These are phyloP conservation scores for Spergularia azorica DNA, from an alignment of 179 eudicot genomes.

Conservation along the genomic window DNA sequence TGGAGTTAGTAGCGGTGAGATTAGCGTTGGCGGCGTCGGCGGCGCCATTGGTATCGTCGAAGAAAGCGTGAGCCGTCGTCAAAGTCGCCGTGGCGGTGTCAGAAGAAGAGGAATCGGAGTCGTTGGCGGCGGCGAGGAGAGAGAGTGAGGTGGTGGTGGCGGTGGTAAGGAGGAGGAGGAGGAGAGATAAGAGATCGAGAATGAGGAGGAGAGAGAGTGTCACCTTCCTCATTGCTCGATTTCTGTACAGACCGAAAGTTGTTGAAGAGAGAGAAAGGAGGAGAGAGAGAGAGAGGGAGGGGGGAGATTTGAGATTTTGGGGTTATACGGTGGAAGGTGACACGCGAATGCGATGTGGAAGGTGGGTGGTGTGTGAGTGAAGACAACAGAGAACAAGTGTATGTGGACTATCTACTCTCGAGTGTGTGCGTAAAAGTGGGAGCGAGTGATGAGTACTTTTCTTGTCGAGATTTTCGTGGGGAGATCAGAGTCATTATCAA, in stretches of 20 bases:
- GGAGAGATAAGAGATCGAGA: constrained; percentile 27
- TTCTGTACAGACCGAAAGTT: not conserved
- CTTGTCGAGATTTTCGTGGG: too few relatives aligned
- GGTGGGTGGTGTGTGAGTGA: not conserved
- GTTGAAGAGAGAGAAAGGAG: not conserved
- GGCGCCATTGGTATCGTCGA: constrained; percentile 14
- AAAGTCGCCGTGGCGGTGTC: not conserved
- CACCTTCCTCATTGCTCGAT: constrained; percentile 17
- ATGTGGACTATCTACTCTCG: not conserved
- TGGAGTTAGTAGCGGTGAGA: constrained; percentile 34
- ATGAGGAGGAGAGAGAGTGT: constrained; percentile 25
- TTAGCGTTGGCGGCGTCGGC: constrained; percentile 21
- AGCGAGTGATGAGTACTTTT: too few relatives aligned
- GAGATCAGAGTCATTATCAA: too few relatives aligned
- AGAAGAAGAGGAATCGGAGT: not conserved
- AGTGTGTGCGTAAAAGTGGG: not conserved
- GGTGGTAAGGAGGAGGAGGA: constrained; percentile 6
- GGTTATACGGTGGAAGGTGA: not conserved
- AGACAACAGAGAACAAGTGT: not conserved
- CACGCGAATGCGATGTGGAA: constrained; percentile 19
- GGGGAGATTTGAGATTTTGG: not conserved
- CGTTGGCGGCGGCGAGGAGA: constrained; percentile 11
- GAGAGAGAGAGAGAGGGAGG: not conserved
- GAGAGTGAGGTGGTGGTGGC: constrained; percentile 16
- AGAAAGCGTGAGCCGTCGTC: not conserved